These are phyloP conservation scores for Curvularia verruculosa DNA, from an alignment of 2,329 filamentous ascomycete species.

Conservation along the genomic window DNA sequence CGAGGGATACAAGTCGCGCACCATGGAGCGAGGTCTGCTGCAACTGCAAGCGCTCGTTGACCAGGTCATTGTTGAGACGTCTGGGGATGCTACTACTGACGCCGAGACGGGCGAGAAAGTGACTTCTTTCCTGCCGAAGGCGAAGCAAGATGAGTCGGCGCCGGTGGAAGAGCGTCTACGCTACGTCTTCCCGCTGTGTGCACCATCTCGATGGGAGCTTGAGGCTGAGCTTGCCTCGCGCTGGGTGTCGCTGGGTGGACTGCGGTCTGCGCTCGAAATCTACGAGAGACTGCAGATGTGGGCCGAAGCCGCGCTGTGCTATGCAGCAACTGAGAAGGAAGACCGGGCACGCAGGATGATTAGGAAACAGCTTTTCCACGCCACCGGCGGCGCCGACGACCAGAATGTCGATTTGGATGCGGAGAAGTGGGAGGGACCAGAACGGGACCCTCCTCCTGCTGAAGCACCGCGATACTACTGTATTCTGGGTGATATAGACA, in stretches of 20 bases:
- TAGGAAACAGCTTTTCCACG: conserved; percentile 77
- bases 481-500: conserved; percentile 88
- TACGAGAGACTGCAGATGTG: conserved; percentile 93
- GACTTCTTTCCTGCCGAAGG: conserved; percentile 79
- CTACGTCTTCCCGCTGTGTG: conserved; percentile 83
- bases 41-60: conserved; percentile 96
- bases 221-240: conserved; percentile 90
- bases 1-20: conserved; percentile 84
- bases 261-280: conserved; percentile 90
- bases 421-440: conserved; percentile 68
- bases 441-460: conserved; percentile 72
- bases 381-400: conserved; percentile 57
- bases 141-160: conserved; percentile 78
- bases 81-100: conserved; percentile 40
- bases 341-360: conserved; percentile 80
- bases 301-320: conserved; percentile 92
- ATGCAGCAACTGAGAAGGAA: conserved; percentile 78
- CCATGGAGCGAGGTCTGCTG: conserved; percentile 84
- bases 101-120: conserved; percentile 54
- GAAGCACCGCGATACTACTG: conserved; percentile 90
- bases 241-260: conserved; percentile 88
- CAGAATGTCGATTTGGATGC: conserved; percentile 51
- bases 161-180: conserved; percentile 75
- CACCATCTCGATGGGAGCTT: conserved; percentile 89
- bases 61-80: conserved; percentile 88